Percentiles rank a stretch among this genome's conserved stretches.
These are phyloP conservation scores for Spencermartinsiella europaea DNA, from an alignment of 805 yeast genomes.

Conservation along the genomic window DNA sequence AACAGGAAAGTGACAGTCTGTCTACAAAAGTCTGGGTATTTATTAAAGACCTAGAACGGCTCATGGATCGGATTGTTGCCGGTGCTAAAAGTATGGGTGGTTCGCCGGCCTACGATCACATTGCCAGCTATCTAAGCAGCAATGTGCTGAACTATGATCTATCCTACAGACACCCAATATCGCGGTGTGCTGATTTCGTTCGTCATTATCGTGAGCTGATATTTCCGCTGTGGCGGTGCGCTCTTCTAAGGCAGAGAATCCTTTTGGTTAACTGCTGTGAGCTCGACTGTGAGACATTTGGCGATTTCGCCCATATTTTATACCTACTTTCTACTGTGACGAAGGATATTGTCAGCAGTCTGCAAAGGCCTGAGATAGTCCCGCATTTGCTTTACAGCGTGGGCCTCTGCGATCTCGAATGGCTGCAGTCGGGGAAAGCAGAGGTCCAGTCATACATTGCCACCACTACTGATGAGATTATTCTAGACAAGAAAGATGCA, in stretches of 20 bases:
- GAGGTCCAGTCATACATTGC: constrained; percentile 44
- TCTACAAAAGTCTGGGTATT: constrained; percentile 23
- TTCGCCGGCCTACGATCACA: neutral
- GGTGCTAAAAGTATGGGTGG: neutral
- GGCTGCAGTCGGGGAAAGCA: constrained; percentile 23
- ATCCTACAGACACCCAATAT: constrained; percentile 32
- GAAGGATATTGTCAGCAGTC: constrained; percentile 38
- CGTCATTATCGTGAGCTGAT: constrained; percentile 58
- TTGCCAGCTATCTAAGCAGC: constrained; percentile 10
- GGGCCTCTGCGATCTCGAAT: constrained; percentile 52
- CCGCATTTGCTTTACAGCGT: constrained; percentile 45
- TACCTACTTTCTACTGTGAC: constrained; percentile 63
- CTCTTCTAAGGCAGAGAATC: constrained; percentile 53
- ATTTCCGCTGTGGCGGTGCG: constrained; percentile 59
- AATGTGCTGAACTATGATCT: constrained; percentile 40
- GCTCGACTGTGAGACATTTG: constrained; percentile 24
- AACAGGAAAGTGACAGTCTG: constrained; percentile 9
- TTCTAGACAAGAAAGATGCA: constrained; percentile 47
- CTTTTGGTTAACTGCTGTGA: constrained; percentile 34
- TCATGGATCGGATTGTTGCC: constrained; percentile 16
- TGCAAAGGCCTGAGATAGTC: constrained; percentile 26
- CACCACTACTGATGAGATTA: constrained; percentile 60
- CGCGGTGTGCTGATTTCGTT: constrained; percentile 39
- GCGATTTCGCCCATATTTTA: constrained; percentile 43
- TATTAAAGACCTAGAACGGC: constrained; percentile 36